Evolutionary conservation across 176 grass and related monocot genomes (phyloP).

Genomic region (Echinochloa phyllopogon): DNA sequence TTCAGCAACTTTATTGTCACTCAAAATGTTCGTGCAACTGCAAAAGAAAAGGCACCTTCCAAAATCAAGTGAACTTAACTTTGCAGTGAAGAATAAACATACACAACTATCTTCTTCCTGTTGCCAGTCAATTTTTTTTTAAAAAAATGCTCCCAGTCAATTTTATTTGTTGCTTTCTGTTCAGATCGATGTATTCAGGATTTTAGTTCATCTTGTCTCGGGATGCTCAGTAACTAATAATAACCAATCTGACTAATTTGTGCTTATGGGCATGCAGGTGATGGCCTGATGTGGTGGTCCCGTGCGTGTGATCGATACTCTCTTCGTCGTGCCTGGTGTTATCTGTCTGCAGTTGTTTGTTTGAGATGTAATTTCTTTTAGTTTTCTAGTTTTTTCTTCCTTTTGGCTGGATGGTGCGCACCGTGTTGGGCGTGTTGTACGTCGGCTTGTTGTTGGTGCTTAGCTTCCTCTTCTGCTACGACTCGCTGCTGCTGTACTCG

Average conservation of each 20-base stretch:
- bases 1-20: too few relatives aligned
- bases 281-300: neutral
- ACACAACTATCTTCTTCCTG: too few relatives aligned
- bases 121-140: too few relatives aligned
- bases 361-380: neutral
- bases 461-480: neutral
- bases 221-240: neutral
- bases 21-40: too few relatives aligned
- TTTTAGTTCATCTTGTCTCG: neutral
- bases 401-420: neutral
- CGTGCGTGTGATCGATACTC: neutral
- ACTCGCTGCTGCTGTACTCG: neutral
- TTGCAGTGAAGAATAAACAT: neutral
- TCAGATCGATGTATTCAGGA: neutral
- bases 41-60: neutral
- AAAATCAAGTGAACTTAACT: neutral
- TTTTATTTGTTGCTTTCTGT: too few relatives aligned
- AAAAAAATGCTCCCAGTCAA: too few relatives aligned
- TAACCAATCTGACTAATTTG: neutral
- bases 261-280: constrained; percentile 6
- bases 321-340: neutral
- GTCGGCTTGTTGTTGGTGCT: neutral
- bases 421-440: constrained; percentile 27
- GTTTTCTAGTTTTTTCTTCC: neutral
- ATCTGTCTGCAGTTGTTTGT: neutral